Evolutionary conservation across 345 rosid species (phyloP), one percentile per base, ranked within the genome.

Genomic region (Eucalyptus erythrocorys): DNA sequence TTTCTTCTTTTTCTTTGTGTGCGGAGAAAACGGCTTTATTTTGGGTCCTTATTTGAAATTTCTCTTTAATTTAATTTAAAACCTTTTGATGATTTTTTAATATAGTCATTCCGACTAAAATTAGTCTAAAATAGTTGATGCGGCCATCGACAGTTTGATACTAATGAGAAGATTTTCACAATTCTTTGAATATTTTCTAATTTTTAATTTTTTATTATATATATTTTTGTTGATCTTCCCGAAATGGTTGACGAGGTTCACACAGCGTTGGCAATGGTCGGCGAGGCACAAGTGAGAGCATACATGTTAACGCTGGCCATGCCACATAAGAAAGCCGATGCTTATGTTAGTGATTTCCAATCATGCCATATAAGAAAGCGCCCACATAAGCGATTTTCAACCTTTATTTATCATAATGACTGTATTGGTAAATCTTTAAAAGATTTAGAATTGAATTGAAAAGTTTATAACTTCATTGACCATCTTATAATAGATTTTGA

Each of bases 261-360:
- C 2, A 2, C 0, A 7, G 1, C 0, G 3, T 76, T 21, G 16
- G 47, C 8, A 7, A 76, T 71, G 81, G 26, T 0, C 13, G 1
- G 11, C 2, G 26, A 71, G 81, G 45, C 81, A 19, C 3, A 34
- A 71, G 81, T 34, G 45, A 71, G 43, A 45, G 27, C 13, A 3
- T 71, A 6, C 8, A 71, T 76, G 1, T 10, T 76, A 76, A 26
- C 1, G 3, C 0, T 76, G 5, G 8, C 8, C 30, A 21, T 37
- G 15, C 8, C 9, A 10, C 15, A 21, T 76, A 76, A 21, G 27
- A 76, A 76, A 76, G 47, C 8, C 10, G 1, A 11, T 4, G 7
- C 27, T 26, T 43, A 76, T 12, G 45, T 71, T 3, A 37, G 27
- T 0, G 27, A 37, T 37, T 76, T 21, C 27, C 13, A 71, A 16